Conservation (phyloP, 352 stramenopile genomes). For the Pythium volutum region DNA sequence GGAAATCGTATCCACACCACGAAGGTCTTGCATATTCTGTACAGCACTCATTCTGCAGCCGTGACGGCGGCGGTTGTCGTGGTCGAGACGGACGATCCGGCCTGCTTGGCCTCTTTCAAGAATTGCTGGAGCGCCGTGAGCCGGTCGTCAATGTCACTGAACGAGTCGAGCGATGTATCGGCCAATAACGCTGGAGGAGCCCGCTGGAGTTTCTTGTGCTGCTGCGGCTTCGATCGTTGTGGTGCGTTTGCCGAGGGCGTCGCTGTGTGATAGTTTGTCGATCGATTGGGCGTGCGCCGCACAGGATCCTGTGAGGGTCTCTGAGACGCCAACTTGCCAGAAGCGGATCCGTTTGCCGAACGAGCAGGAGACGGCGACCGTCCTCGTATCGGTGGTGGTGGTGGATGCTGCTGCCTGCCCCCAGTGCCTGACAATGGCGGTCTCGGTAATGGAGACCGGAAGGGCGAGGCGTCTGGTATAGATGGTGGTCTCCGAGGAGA, state of each 20-base stretch:
- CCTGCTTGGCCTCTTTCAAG: conserved; percentile 75
- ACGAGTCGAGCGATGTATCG: conserved; percentile 70
- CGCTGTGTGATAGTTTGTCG: background rate
- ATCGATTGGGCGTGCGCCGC: background rate
- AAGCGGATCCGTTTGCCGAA: conserved; percentile 5
- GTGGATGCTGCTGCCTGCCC: conserved; percentile 15
- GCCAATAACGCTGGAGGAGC: conserved; percentile 33
- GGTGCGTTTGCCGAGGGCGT: background rate
- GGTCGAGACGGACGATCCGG: conserved; percentile 10
- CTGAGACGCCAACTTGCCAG: background rate
- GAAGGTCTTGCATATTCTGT: no score
- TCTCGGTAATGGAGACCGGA: conserved; percentile 19
- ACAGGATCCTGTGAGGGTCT: background rate
- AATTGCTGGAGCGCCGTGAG: conserved; percentile 81
- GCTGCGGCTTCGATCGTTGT: conserved; percentile 6
- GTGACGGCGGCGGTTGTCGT: conserved; percentile 6
- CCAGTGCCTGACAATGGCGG: conserved; percentile 20
- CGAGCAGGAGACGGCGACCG: conserved; percentile 24
- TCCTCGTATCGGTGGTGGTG: conserved; percentile 24
- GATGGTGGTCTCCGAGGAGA: conserved; percentile 39
- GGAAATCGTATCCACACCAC: background rate
- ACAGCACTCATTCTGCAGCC: background rate
- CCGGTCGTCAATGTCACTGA: conserved; percentile 85
- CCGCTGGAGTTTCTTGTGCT: background rate
- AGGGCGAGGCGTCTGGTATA: background rate